Evolutionary conservation across 1,284 basidiomycete species (phyloP).

Genomic region (Rhodotorula glutinis): DNA sequence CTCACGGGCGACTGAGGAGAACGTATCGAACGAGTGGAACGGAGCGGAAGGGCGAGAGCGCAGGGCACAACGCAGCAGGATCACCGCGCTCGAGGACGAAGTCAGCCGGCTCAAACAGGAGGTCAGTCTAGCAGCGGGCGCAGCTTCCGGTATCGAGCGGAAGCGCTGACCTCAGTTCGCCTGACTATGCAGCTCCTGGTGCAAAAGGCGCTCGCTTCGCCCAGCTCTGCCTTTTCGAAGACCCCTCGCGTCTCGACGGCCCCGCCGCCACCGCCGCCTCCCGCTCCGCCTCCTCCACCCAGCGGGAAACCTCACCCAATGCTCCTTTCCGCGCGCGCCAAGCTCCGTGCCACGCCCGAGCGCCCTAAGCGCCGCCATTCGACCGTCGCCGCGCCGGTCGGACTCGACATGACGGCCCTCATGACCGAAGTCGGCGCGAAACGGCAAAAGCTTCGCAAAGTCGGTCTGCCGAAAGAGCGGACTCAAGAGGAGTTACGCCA

Average conservation of each 20-base stretch:
- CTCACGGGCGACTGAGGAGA: not conserved
- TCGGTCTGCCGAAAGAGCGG: conserved; percentile 9
- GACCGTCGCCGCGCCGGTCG: not conserved
- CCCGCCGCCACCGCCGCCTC: conserved; percentile 9
- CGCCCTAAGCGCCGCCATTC: conserved; percentile 12
- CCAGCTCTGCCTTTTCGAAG: not conserved
- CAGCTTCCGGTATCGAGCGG: not conserved
- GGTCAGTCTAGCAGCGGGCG: conserved; percentile 1
- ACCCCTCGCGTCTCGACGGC: conserved; percentile 6
- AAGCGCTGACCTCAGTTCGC: not conserved
- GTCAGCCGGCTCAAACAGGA: conserved; percentile 8
- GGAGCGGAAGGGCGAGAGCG: conserved; percentile 10
- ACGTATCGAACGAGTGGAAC: not conserved
- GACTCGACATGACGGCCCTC: conserved; percentile 21
- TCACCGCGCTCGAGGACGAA: conserved; percentile 16
- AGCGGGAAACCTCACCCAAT: conserved; percentile 16
- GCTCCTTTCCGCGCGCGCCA: conserved; percentile 10
- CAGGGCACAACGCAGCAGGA: conserved; percentile 3
- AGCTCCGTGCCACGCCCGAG: conserved; percentile 13
- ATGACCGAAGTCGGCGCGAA: conserved; percentile 21
- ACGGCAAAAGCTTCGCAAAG: conserved; percentile 17
- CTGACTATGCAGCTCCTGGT: not conserved
- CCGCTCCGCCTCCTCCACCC: conserved; percentile 9
- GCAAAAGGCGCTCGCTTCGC: not conserved
- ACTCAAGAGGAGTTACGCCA: conserved; percentile 1